phyloP scores from a whole-genome alignment of 73 alveolate genomes.

The Tetrahymena malaccensis region DNA sequence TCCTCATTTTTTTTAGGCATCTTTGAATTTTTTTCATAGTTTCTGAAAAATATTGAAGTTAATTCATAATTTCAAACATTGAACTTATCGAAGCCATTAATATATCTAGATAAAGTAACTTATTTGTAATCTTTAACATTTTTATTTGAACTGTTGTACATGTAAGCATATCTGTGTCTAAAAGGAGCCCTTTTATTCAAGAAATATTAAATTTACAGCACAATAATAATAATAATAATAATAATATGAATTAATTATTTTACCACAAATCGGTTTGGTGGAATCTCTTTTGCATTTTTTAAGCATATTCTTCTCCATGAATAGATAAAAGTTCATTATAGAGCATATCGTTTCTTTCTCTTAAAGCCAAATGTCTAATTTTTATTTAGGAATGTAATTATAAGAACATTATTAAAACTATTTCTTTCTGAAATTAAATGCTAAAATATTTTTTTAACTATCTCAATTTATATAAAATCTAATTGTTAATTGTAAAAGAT shows the following conservation, averaged over 20 bases:
- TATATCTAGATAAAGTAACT: not conserved
- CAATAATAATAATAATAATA: no score
- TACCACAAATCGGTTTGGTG: not conserved
- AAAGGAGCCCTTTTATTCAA: not conserved
- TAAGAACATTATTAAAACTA: not conserved
- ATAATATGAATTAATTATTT: no score
- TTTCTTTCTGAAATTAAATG: no score
- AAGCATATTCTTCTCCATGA: not conserved
- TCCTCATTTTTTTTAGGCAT: not conserved
- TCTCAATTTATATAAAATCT: not conserved
- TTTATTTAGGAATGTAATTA: no score
- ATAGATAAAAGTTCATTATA: not conserved
- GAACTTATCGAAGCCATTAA: not conserved
- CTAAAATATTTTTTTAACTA: no score
- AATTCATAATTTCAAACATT: not conserved
- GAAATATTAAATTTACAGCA: not conserved
- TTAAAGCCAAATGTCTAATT: not conserved
- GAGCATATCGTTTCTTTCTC: not conserved
- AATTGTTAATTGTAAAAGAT: not conserved
- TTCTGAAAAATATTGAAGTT: not conserved
- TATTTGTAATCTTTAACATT: not conserved
- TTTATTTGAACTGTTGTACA: not conserved
- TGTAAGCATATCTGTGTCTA: not conserved
- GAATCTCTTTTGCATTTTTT: not conserved
- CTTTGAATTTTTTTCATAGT: not conserved